Base-by-base conservation (phyloP, 2,329 filamentous ascomycete species). In the Arachnomyces sp. region DNA sequence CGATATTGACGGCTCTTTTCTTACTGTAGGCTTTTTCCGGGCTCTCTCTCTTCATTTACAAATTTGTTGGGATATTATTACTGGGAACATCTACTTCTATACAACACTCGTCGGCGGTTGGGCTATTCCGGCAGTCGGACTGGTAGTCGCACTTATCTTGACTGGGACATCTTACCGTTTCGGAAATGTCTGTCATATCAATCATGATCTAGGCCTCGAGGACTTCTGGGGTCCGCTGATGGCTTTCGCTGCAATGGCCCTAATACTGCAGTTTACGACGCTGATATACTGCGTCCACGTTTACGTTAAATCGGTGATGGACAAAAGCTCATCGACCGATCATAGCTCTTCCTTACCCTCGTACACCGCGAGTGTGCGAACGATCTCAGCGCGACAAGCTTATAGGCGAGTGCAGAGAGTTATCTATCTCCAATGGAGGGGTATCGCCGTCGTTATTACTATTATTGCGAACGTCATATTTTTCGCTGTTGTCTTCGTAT, bases 161-260 rank as follows among this genome's bases (percentile, higher is more conserved):
- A 95, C 89, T 37, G 92, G 92, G 14, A 86, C 95, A 3, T 96
- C 89, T 1, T 96, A 90, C 65, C 82, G 92, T 37, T 95, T 96
- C 55, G 92, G 92, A 38, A 74, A 76, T 35, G 84, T 88, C 18
- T 98, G 92, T 63, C 90, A 95, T 60, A 89, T 96, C 68, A 96
- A 96, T 68, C 86, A 94, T 61, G 67, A 77, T 41, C 77, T 94
- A 60, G 89, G 86, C 45, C 68, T 94, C 60, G 77, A 80, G 25
- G 84, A 83, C 57, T 86, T 94, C 56, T 96, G 90, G 90, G 86
- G 89, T 12, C 93, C 92, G 1, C 64, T 95, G 18, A 71, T 94
- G 49, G 76, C 81, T 3, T 83, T 96, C 54, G 77, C 86, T 28
- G 82, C 78, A 16, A 66, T 82, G 31, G 84, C 88, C 0, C 76